Conservation (phyloP, 1,284 basidiomycete species). For the Ceratobasidium sp. region DNA sequence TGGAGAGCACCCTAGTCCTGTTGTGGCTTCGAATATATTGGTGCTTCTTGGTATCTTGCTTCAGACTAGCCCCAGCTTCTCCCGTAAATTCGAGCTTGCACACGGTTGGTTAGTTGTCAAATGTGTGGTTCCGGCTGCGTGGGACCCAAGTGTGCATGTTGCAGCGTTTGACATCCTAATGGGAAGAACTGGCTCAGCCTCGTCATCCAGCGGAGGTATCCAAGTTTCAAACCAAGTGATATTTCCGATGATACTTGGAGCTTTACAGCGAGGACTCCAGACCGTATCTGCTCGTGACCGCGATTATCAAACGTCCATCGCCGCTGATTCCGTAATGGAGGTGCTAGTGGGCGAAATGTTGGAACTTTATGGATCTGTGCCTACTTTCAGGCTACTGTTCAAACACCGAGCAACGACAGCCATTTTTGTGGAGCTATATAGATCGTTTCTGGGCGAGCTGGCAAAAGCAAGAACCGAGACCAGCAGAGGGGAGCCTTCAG, state of each 20-base stretch:
- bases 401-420: constrained; percentile 71
- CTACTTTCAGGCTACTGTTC: constrained; percentile 73
- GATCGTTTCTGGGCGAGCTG: constrained; percentile 58
- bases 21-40: constrained; percentile 66
- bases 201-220: constrained; percentile 20
- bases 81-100: constrained; percentile 74
- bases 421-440: constrained; percentile 68
- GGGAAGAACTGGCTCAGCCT: constrained; percentile 50
- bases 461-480: constrained; percentile 3
- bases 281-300: background rate
- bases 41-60: constrained; percentile 62
- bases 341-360: constrained; percentile 70
- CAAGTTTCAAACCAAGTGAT: constrained; percentile 67
- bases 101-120: constrained; percentile 76
- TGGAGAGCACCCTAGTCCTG: constrained; percentile 67
- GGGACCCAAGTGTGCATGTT: constrained; percentile 69
- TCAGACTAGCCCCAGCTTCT: constrained; percentile 36
- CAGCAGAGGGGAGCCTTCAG: background rate
- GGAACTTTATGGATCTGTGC: constrained; percentile 64
- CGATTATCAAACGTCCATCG: background rate
- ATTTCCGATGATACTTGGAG: constrained; percentile 69
- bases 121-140: constrained; percentile 67
- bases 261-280: constrained; percentile 57
- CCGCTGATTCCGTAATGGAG: constrained; percentile 59
- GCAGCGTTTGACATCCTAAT: constrained; percentile 70